Base-by-base conservation (phyloP, 2,329 filamentous ascomycete genomes). In the Dactylellina haptotyla region DNA sequence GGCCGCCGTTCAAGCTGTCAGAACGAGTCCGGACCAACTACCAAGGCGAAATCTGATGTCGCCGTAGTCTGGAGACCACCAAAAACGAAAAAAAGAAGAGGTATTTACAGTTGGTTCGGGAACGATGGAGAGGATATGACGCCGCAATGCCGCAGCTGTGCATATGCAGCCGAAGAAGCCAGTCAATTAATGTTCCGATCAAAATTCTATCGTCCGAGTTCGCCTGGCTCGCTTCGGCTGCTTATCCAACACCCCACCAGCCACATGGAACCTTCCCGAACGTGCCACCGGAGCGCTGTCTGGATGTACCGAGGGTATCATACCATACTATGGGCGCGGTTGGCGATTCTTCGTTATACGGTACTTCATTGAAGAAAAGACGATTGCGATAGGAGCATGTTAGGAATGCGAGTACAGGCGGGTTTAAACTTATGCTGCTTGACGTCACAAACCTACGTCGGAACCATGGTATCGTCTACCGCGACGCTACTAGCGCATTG, bases 251-350 rank as follows among this genome's bases (percentile, higher is more conserved):
- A 72, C 62, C 53, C 54, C 58, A 23, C 66, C 59, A 46, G 53
- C 37, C 23, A 16, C 48, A 50, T 65, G 23, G 67, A 72, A 72
- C 53, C 67, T 72, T 72, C 67, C 58, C 67, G 67, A 72, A 66
- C 62, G 16, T 23, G 5, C n/a, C n/a, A 45, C 4, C 39, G 1
- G 12, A 10, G n/a, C 30, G 4, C 10, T 46, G 12, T 26, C 14
- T 25, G 30, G 20, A 20, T 26, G 25, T 46, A 28, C 45, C 25
- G 45, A 50, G 45, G 41, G 2, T 45, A 41, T n/a, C n/a, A n/a
- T n/a, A n/a, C n/a, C n/a, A n/a, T n/a, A n/a, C n/a, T n/a, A n/a
- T n/a, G n/a, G n/a, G n/a, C n/a, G n/a, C n/a, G n/a, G n/a, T n/a
- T n/a, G n/a, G n/a, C n/a, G n/a, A n/a, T n/a, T n/a, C n/a, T n/a